Conservation (phyloP, 345 rosid species). For the Gynandropsis gynandra region DNA sequence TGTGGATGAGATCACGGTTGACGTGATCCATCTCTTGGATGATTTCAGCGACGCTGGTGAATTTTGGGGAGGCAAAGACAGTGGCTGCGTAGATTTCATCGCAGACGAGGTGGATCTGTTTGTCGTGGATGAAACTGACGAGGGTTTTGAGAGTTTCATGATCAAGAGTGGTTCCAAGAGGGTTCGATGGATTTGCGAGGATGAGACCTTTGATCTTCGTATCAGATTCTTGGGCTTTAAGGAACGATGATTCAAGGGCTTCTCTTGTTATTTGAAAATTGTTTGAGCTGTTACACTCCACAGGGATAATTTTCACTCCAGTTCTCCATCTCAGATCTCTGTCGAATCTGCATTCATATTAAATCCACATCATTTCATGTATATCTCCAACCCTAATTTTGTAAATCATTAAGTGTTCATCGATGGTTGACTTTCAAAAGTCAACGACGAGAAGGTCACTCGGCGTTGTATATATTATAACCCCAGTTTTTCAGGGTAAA, state of each 20-base stretch:
- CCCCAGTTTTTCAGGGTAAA: too few species aligned
- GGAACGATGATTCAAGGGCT: slow-evolving; percentile 36
- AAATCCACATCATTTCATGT: too few species aligned
- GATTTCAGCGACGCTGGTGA: slow-evolving; percentile 43
- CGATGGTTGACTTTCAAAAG: too few species aligned
- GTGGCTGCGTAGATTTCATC: slow-evolving; percentile 54
- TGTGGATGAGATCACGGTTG: slow-evolving; percentile 33
- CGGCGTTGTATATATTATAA: too few species aligned
- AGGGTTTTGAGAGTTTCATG: slow-evolving; percentile 15
- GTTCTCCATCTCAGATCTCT: slow-evolving; percentile 61
- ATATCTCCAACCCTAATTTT: too few species aligned
- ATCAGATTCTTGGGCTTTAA: slow-evolving; percentile 33
- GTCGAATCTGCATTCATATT: slow-evolving; percentile 33
- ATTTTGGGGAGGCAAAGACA: slow-evolving; percentile 32
- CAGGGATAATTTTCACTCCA: slow-evolving; percentile 41
- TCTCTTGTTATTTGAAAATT: slow-evolving; percentile 39
- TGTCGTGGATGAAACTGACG: slow-evolving; percentile 27
- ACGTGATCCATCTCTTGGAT: slow-evolving; percentile 31
- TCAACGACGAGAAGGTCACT: too few species aligned
- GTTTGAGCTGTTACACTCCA: slow-evolving; percentile 44
- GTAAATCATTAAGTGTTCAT: too few species aligned
- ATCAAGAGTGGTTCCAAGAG: slow-evolving; percentile 31
- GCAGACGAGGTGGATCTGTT: slow-evolving; percentile 45
- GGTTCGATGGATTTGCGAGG: slow-evolving; percentile 25
- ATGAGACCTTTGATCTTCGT: slow-evolving; percentile 24